These are phyloP conservation scores for Rhizopus microsporus DNA, from an alignment of 371 early-diverging fungal species.

Conservation along the genomic window DNA sequence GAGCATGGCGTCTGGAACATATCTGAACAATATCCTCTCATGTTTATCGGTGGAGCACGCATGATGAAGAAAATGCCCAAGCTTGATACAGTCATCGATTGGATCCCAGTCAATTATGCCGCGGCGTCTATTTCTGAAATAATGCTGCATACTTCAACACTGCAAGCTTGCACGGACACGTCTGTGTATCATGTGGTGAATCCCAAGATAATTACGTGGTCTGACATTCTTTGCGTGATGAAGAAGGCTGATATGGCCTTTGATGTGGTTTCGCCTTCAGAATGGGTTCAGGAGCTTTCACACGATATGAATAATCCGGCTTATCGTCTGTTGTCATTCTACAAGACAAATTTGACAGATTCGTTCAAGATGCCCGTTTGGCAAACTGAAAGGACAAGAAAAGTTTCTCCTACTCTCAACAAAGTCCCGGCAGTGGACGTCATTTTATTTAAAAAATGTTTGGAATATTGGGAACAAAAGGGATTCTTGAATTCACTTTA, in stretches of 20 bases:
- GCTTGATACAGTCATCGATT: slow-evolving; percentile 30
- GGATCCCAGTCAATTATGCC: slow-evolving; percentile 41
- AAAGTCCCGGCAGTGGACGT: not conserved
- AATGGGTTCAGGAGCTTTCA: slow-evolving; percentile 29
- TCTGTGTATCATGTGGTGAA: slow-evolving; percentile 41
- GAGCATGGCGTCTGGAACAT: slow-evolving; percentile 44
- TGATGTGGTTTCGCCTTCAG: slow-evolving; percentile 19
- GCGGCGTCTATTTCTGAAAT: slow-evolving; percentile 32
- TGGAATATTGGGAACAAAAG: no score
- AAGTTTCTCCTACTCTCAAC: not conserved
- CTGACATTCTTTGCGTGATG: slow-evolving; percentile 23
- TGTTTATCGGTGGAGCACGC: slow-evolving; percentile 38
- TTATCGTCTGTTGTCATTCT: slow-evolving; percentile 33
- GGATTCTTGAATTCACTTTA: no score
- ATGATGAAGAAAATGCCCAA: slow-evolving; percentile 30
- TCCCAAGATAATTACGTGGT: slow-evolving; percentile 27
- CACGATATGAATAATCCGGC: slow-evolving; percentile 36
- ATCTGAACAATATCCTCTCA: slow-evolving; percentile 38
- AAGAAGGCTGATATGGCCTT: slow-evolving; percentile 29
- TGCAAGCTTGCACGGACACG: not conserved
- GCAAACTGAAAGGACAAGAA: slow-evolving; percentile 12
- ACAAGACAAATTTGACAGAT: slow-evolving; percentile 14
- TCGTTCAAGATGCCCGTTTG: slow-evolving; percentile 16
- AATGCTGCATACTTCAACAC: slow-evolving; percentile 23
- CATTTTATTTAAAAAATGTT: not conserved